Evolutionary conservation across 345 rosid genomes (phyloP), one percentile per base, ranked within the genome.

Genomic region (Cardamine occulta): DNA sequence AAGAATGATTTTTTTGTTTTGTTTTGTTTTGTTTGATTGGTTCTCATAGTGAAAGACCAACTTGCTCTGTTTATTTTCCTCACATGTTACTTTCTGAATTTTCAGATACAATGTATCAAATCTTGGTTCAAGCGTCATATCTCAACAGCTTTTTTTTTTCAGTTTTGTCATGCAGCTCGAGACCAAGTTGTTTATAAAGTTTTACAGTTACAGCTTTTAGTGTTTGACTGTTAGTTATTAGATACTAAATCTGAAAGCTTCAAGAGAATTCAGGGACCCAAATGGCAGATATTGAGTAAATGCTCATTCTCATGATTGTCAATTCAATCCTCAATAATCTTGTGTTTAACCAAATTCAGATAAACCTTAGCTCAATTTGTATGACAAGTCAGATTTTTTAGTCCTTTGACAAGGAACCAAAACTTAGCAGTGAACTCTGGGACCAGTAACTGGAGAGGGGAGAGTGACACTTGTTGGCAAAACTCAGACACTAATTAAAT

Each of bases 391-490:
- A 55, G 24, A 54, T 34, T 32, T 35, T 56, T 32, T 6, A 48
- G 59, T 66, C 17, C 53, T 66, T 66, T 53, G 64, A 24, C 42
- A 69, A 32, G 60, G 66, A 70, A 47, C 49, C 72, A 71, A 71
- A 77, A 56, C 48, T 64, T 64, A 55, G 52, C 65, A 63, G 70
- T 76, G 55, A 10, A 34, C 6, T 57, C 53, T 39, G 68, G 76
- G 80, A 64, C 76, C 80, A 48, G 31, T 14, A 48, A 64, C 72
- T 56, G 39, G 62, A 70, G 18, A 66, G 3, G 31, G 54, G 81
- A 72, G 73, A 72, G 69, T 66, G 77, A 73, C 73, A 72, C 74
- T 72, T 78, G 81, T 78, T 72, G 73, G 51, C 73, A 19, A 40
- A 66, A 49, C 42, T 32, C 77, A 78, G 42, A 72, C 72, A 65